Conservation (phyloP, 495 filamentous ascomycete genomes). For the Daldinia childiae region DNA sequence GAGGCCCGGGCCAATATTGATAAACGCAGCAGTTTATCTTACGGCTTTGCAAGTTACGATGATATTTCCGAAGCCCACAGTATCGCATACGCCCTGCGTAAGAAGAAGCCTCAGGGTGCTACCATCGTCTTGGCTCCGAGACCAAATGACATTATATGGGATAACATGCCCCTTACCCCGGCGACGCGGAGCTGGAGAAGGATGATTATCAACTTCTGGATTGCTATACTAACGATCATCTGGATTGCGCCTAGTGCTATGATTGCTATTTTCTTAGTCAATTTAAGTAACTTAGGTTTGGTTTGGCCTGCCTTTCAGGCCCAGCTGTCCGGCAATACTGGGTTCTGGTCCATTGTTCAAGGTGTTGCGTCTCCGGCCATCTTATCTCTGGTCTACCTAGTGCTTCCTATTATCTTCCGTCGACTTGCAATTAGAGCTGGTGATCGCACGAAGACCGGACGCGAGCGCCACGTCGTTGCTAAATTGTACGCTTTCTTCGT, state of each 20-base stretch:
- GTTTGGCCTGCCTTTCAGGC: conserved; percentile 82
- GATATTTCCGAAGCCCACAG: conserved; percentile 87
- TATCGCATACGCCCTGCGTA: conserved; percentile 81
- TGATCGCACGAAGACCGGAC: conserved; percentile 88
- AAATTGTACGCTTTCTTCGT: conserved; percentile 97
- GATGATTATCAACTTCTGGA: conserved; percentile 84
- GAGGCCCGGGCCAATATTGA: conserved; percentile 83
- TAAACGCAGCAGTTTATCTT: conserved; percentile 85
- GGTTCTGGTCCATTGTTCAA: conserved; percentile 86
- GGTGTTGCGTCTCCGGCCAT: conserved; percentile 93
- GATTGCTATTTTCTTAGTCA: conserved; percentile 92
- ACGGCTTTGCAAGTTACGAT: conserved; percentile 93
- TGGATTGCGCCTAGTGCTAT: conserved; percentile 96
- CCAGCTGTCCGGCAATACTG: conserved; percentile 67
- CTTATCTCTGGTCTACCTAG: conserved; percentile 86
- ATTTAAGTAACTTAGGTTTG: conserved; percentile 77
- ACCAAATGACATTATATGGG: conserved; percentile 95
- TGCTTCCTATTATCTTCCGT: conserved; percentile 91
- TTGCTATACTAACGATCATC: conserved; percentile 79
- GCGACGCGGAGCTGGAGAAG: conserved; percentile 73
- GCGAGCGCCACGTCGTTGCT: conserved; percentile 90
- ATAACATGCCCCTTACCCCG: conserved; percentile 80
- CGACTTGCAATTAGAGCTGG: conserved; percentile 79
- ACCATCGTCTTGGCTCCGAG: conserved; percentile 80
- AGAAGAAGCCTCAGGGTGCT: conserved; percentile 83